Base-by-base conservation (phyloP, 805 yeast genomes). In the Cephaloascus albidus region DNA sequence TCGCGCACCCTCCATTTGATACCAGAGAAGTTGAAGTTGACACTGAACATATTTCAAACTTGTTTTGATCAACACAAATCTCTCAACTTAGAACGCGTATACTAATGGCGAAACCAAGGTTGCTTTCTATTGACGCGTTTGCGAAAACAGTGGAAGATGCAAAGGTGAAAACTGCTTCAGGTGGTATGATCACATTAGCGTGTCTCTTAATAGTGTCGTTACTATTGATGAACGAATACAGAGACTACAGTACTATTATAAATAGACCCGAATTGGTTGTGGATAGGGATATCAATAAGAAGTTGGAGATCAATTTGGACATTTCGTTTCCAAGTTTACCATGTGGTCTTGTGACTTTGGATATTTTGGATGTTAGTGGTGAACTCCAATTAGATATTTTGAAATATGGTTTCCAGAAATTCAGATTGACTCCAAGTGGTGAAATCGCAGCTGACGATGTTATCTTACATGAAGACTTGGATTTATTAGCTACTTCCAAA, bases 121-220 rank as follows among this genome's bases (percentile, higher is more conserved):
- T 79, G 46, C 55, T 85, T 37, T 76, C 81, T 34, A 64, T 85
- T 43, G 97, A 89, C 60, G 95, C 90, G n/a, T 89, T 90, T 55
- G 75, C 95, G 20, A 90, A 89, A 61, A 85, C 97, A 4, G 89
- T 86, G 28, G 97, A 90, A 53, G 98, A 93, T 57, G 94, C 95
- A 6, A 74, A 85, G 38, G 76, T 93, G 44, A 78, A 84, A 45
- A 93, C 98, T 3, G 72, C 90, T 4, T 72, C 90, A 6, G 98
- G 98, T 39, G 98, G 96, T 2, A 51, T 87, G 20, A 85, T 93
- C 52, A 87, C 97, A 3, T 51, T 93, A 33, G 62, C 76, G 3
- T 83, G 96, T 52, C 51, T 77, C 3, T 38, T 77, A 4, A 66
- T 84, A 3, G 79, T 86, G 15, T 40, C 81, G 18, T 48, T 82